These are phyloP conservation scores for Capsella bursapastoris DNA, from an alignment of 345 rosid genomes.

Conservation along the genomic window DNA sequence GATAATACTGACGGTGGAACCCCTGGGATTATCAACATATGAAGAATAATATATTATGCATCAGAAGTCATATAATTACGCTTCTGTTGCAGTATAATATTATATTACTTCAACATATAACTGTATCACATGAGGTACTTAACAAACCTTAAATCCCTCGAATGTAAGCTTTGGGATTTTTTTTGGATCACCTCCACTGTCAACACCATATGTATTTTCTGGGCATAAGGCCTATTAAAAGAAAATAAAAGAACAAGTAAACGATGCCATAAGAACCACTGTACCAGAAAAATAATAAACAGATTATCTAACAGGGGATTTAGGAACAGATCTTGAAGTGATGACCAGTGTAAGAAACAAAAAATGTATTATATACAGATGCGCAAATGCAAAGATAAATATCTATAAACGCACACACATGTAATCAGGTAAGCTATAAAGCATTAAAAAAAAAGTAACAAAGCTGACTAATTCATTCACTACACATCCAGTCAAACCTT, in stretches of 20 bases:
- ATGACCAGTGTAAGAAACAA: not conserved
- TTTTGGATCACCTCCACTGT: slow-evolving; percentile 97
- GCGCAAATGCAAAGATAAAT: slow-evolving; percentile 10
- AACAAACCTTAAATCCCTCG: slow-evolving; percentile 73
- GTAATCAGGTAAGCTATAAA: slow-evolving; percentile 8
- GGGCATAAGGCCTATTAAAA: slow-evolving; percentile 78
- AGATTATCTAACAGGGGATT: slow-evolving; percentile 1
- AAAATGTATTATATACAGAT: not conserved
- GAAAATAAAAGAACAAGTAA: not conserved
- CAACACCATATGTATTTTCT: slow-evolving; percentile 90
- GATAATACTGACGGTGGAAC: slow-evolving; percentile 85
- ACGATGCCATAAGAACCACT: slow-evolving; percentile 5
- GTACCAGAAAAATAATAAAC: not conserved
- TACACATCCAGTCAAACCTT: not conserved
- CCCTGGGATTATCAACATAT: slow-evolving; percentile 56
- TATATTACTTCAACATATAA: not conserved
- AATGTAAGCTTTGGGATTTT: slow-evolving; percentile 83
- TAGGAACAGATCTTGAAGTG: slow-evolving; percentile 9
- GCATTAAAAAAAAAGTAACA: not conserved
- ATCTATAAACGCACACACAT: slow-evolving; percentile 9
- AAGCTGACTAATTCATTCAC: slow-evolving; percentile 14
- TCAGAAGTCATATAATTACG: slow-evolving; percentile 1
- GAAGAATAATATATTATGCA: slow-evolving; percentile 12
- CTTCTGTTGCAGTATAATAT: slow-evolving; percentile 7
- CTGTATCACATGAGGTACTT: slow-evolving; percentile 2